Conservation (phyloP, 2,329 filamentous ascomycete species). For the Bipolaris gigantea region DNA sequence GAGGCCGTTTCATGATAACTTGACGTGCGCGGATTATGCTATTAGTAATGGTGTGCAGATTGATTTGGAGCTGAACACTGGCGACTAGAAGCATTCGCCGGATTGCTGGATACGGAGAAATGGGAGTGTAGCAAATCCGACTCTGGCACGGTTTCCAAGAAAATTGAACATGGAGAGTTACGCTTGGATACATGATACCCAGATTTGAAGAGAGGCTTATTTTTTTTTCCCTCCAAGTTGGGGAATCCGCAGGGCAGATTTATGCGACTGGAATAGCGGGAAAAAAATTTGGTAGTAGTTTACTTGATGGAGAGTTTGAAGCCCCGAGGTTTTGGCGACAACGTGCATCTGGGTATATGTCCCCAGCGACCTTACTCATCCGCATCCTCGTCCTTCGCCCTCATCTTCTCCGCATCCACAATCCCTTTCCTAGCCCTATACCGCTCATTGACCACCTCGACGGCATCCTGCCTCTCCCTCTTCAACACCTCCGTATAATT, state of each 20-base stretch:
- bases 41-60: constrained; percentile 81
- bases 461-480: constrained; percentile 58
- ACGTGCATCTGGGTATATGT: not conserved
- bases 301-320: not conserved
- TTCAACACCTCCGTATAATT: constrained; percentile 61
- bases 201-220: not conserved
- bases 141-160: too few relatives aligned
- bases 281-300: not conserved
- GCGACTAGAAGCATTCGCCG: constrained; percentile 25
- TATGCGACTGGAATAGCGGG: not conserved
- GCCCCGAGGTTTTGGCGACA: not conserved
- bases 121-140: not conserved
- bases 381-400: constrained; percentile 29
- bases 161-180: not conserved
- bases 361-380: constrained; percentile 29
- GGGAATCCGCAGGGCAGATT: not conserved
- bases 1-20: constrained; percentile 87
- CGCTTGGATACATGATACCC: not conserved
- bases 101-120: not conserved
- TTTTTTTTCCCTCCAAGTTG: not conserved
- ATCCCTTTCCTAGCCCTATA: constrained; percentile 58
- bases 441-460: constrained; percentile 64
- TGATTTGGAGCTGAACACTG: constrained; percentile 49
- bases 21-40: constrained; percentile 90
- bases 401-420: constrained; percentile 20